These are phyloP conservation scores for Aspergillus neoniger DNA, from an alignment of 2,329 filamentous ascomycete species.

Conservation along the genomic window DNA sequence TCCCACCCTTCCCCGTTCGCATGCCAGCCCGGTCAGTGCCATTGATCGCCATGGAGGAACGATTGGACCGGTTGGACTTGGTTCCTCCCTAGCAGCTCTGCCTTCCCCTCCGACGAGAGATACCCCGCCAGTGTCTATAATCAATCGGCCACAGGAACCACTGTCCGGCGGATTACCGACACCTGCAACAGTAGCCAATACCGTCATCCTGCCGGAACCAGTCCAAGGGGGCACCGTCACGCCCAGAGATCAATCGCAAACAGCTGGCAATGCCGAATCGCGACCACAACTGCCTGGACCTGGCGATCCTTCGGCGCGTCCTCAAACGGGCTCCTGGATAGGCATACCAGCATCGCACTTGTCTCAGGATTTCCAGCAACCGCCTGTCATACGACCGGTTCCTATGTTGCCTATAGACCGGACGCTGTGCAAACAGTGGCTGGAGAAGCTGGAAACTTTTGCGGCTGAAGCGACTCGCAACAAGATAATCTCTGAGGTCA, in stretches of 20 bases:
- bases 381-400: not conserved
- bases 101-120: constrained; percentile 55
- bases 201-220: not conserved
- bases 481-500: constrained; percentile 41
- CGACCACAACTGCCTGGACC: not conserved
- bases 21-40: constrained; percentile 28
- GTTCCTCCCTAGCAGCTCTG: constrained; percentile 44
- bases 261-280: not conserved
- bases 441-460: constrained; percentile 21
- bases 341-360: not conserved
- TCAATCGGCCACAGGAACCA: not conserved
- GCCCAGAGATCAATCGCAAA: not conserved
- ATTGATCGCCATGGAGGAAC: constrained; percentile 18
- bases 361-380: not conserved
- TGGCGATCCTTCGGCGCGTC: not conserved
- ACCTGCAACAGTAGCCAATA: not conserved
- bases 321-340: not conserved
- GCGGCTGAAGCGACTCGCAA: constrained; percentile 15
- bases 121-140: not conserved
- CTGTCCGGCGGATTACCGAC: not conserved
- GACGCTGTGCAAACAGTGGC: not conserved
- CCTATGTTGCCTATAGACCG: not conserved
- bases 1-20: constrained; percentile 28
- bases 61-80: constrained; percentile 1
- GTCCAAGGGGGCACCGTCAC: not conserved